Base-by-base conservation (phyloP, 2,329 filamentous ascomycete species). In the Penicillium aurantiogriseum region DNA sequence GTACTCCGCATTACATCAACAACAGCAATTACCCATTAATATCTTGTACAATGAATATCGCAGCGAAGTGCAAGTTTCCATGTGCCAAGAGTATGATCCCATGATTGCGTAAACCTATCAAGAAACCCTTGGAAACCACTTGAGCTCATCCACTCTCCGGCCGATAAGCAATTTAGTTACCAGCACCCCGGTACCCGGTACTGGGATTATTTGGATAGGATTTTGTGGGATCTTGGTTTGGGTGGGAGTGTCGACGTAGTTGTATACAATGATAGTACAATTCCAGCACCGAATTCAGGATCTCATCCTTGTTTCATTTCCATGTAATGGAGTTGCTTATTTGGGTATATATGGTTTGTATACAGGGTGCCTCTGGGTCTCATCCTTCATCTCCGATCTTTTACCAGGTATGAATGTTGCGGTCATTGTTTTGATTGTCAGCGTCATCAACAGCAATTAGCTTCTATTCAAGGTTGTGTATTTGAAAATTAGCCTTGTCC, bases 61-160 rank as follows among this genome's bases (percentile, higher is more conserved):
- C 5, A 43, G 23, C 15, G 4, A 17, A 17, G 15, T 29, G 44
- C 19, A 23, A 47, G 13, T 17, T 17, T 31, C 27, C 15, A 42
- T 43, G 5, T 21, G 39, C 39, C 29, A 43, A 45, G 31, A 27
- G 38, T 51, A 56, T 56, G 53, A 56, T 44, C 33, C 46, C 47
- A 56, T 21, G n/a, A 56, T 51, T 56, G 47, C 53, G 53, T 56
- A 56, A 15, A 17, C 23, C 15, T 15, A 17, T 17, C 29, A 11
- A 45, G 42, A 33, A 44, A 55, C 17, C 38, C 48, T 33, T 51
- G 38, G 36, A 43, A 43, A n/a, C 23, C 23, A 29, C 25, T 27
- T 27, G n/a, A 19, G 0, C 39, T 25, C 29, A 42, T 35, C 48
- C 53, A 56, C 33, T 33, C 35, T 43, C 39, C 21, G 5, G 52